Percentiles rank a stretch among this genome's conserved stretches.
phyloP scores from a whole-genome alignment of 2,329 filamentous ascomycete species.

The Aspergillus sojae region DNA sequence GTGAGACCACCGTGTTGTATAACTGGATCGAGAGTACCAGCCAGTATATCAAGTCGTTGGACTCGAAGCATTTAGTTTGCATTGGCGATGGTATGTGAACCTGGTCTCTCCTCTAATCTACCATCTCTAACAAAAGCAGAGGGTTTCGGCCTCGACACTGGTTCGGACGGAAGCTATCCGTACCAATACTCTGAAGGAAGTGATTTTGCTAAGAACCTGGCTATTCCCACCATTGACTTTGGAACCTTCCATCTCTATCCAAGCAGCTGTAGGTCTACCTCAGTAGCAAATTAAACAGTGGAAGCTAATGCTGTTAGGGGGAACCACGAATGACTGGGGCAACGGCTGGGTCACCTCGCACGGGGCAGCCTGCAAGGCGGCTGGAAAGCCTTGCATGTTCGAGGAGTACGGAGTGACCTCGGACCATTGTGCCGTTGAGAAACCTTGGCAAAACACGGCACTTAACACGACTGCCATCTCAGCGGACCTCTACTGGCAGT shows the following conservation, averaged over 20 bases:
- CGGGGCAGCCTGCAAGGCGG: slow-evolving; percentile 39
- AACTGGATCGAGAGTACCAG: slow-evolving; percentile 63
- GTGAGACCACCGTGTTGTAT: slow-evolving; percentile 58
- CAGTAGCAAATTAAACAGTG: not conserved
- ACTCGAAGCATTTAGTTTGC: slow-evolving; percentile 63
- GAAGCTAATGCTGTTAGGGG: slow-evolving; percentile 28
- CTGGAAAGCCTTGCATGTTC: slow-evolving; percentile 45
- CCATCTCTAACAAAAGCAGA: slow-evolving; percentile 40
- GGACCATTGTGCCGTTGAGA: slow-evolving; percentile 31
- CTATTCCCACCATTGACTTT: slow-evolving; percentile 58
- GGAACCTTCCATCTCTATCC: slow-evolving; percentile 59
- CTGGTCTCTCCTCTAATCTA: not conserved
- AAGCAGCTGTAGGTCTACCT: slow-evolving; percentile 41
- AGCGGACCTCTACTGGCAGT: slow-evolving; percentile 46
- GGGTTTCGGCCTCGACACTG: slow-evolving; percentile 54
- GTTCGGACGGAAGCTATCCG: slow-evolving; percentile 56
- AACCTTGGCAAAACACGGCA: slow-evolving; percentile 40
- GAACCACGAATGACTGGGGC: slow-evolving; percentile 46
- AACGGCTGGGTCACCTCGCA: slow-evolving; percentile 53
- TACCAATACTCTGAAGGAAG: slow-evolving; percentile 55
- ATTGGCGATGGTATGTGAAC: slow-evolving; percentile 54
- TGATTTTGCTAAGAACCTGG: slow-evolving; percentile 56
- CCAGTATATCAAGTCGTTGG: slow-evolving; percentile 65
- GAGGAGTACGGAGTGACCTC: slow-evolving; percentile 44
- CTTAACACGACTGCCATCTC: slow-evolving; percentile 37